Base-by-base conservation (phyloP, 345 rosid genomes). In the Mercurialis annua region DNA sequence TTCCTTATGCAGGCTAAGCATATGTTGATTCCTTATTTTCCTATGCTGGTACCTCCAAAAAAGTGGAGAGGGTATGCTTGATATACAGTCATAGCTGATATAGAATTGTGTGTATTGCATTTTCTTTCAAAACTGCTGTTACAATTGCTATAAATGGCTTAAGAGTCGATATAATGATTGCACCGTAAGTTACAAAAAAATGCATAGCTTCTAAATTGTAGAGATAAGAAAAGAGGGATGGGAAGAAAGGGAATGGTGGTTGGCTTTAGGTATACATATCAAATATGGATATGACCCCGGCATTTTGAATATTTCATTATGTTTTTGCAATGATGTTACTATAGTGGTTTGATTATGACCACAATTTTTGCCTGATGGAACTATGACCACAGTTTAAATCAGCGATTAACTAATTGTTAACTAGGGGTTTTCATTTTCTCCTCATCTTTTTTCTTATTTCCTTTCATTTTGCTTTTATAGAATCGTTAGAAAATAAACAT, bases 11-110 rank as follows among this genome's bases (percentile, higher is more conserved):
- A 94, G 97, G 97, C 88, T 72, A 91, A 81, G 81, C 98, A 91
- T 81, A 84, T 88, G 89, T 27, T 86, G 75, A 85, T 90, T 80
- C 96, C 98, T 52, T 94, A 91, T 65, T 83, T 91, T 73, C 99
- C 99, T 31, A 94, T 94, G 99, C 79, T 94, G 77, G 83, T 94
- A 66, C 99, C 99, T 66, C 99, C 99, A 55, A 89, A 80, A 81
- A 94, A 81, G 76, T 94, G 99, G 97, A 87, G 83, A 86, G 90
- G 96, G 99, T 94, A 94, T 60, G 79, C 38, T 44, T 54, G 80
- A 49, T 24, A 40, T 54, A 67, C 47, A 36, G 43, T 58, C 59
- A 62, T 27, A 55, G 10, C 24, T 48, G 62, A 50, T 59, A 48
- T 33, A 61, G 12, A 51, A 53, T 43, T 59, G 47, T 33, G 57